Conservation (phyloP, 345 rosid genomes). For the Sonneratia alba region DNA sequence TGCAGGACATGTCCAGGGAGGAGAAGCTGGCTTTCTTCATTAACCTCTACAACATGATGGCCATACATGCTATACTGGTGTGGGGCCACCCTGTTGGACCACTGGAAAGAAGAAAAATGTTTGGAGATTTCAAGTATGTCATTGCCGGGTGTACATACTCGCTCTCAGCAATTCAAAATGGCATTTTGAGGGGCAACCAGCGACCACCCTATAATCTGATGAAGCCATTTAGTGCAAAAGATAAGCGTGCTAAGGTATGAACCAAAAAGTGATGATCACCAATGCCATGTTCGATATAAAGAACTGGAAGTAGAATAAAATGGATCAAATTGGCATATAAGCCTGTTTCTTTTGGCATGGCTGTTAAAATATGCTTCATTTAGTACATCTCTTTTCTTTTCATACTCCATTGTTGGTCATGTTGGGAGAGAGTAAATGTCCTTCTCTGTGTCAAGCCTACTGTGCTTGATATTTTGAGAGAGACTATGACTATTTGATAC, state of each 20-base stretch:
- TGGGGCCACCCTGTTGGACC: constrained; percentile 68
- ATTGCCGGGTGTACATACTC: constrained; percentile 68
- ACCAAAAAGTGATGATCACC: not conserved
- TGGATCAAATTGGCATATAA: not conserved
- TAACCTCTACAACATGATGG: constrained; percentile 87
- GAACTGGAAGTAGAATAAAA: not conserved
- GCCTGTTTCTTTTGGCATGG: not conserved
- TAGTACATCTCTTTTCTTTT: not conserved
- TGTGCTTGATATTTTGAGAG: not conserved
- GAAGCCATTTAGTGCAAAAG: constrained; percentile 68
- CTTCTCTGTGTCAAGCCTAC: not conserved
- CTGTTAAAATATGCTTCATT: not conserved
- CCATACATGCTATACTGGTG: constrained; percentile 66
- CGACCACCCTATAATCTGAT: constrained; percentile 69
- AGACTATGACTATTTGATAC: not conserved
- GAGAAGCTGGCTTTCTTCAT: constrained; percentile 74
- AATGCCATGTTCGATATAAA: not conserved
- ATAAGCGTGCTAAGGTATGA: constrained; percentile 52
- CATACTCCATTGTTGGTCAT: not conserved
- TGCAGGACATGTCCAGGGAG: constrained; percentile 58
- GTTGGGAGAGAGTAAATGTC: not conserved
- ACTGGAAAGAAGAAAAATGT: constrained; percentile 56
- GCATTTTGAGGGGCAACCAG: constrained; percentile 70
- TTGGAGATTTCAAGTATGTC: constrained; percentile 73
- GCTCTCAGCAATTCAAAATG: constrained; percentile 76